A percentile compares a stretch with the other conserved stretches of the same genome.
Conservation (phyloP, 225 moss, liverwort and hornwort genomes). For the Asterella californica region DNA sequence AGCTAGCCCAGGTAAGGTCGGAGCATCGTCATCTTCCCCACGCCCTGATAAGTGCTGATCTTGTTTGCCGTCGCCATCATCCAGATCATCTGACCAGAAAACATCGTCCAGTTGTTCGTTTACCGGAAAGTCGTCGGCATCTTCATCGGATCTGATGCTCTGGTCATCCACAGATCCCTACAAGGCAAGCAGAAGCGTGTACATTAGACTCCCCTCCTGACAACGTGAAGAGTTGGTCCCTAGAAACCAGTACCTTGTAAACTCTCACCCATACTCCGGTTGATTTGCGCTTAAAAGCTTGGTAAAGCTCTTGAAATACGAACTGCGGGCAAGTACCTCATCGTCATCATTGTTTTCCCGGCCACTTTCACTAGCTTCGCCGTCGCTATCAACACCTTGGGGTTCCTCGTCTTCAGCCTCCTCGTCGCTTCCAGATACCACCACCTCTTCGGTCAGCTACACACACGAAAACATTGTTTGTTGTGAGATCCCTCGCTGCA, state of each 20-base stretch:
- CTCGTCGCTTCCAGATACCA: slow-evolving; percentile 88
- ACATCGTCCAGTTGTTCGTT: slow-evolving; percentile 63
- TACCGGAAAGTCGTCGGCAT: slow-evolving; percentile 52
- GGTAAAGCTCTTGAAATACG: neutral
- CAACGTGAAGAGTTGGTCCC: too few species aligned
- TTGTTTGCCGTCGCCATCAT: slow-evolving; percentile 34
- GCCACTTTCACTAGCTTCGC: slow-evolving; percentile 62
- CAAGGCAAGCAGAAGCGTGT: slow-evolving; percentile 26
- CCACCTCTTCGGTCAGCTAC: slow-evolving; percentile 81
- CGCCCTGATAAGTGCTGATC: slow-evolving; percentile 1
- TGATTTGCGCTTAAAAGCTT: too few species aligned
- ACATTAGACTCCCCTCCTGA: neutral
- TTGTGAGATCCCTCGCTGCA: too few species aligned
- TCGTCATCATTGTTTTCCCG: slow-evolving; percentile 57
- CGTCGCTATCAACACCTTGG: slow-evolving; percentile 55
- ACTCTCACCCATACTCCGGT: neutral
- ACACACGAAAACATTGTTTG: neutral
- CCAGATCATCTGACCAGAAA: slow-evolving; percentile 62
- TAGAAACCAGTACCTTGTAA: neutral
- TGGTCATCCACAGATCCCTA: slow-evolving; percentile 89
- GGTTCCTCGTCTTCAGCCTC: slow-evolving; percentile 77
- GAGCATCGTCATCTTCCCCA: slow-evolving; percentile 2
- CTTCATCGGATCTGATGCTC: slow-evolving; percentile 86
- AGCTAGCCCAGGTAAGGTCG: slow-evolving; percentile 9
- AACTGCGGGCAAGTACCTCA: slow-evolving; percentile 41